Evolutionary conservation across 805 yeast genomes (phyloP).

Genomic region (Candida ponderosae): DNA sequence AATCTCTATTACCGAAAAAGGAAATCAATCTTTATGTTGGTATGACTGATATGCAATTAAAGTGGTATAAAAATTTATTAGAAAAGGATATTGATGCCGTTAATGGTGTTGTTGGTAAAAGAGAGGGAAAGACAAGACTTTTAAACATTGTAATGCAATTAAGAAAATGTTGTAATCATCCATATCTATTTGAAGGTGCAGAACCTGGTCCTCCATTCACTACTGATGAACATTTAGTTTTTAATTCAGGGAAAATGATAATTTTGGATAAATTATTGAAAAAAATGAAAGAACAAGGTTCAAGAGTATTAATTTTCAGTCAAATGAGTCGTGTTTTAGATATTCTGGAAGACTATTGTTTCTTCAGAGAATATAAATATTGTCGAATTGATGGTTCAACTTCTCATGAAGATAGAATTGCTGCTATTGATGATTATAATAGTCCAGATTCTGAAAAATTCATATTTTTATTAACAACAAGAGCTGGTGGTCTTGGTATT

Average conservation of each 20-base stretch:
- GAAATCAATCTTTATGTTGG: conserved; percentile 88
- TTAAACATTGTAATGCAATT: conserved; percentile 94
- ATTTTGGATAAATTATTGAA: conserved; percentile 77
- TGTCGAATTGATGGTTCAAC: conserved; percentile 94
- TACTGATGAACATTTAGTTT: conserved; percentile 90
- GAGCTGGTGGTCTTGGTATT: conserved; percentile 97
- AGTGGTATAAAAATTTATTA: conserved; percentile 82
- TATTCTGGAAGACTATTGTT: conserved; percentile 88
- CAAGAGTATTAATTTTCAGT: conserved; percentile 84
- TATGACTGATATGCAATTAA: conserved; percentile 91
- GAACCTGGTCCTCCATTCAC: conserved; percentile 98
- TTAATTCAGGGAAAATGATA: conserved; percentile 84
- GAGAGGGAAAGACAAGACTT: conserved; percentile 87
- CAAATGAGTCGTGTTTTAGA: conserved; percentile 91
- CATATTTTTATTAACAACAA: conserved; percentile 77
- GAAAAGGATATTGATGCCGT: conserved; percentile 96
- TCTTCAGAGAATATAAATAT: conserved; percentile 72
- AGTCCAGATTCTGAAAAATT: conserved; percentile 76
- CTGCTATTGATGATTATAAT: conserved; percentile 89
- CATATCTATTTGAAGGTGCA: conserved; percentile 96
- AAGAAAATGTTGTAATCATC: conserved; percentile 95
- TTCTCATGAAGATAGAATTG: conserved; percentile 84
- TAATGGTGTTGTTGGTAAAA: conserved; percentile 89
- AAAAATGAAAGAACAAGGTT: conserved; percentile 66
- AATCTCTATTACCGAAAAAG: conserved; percentile 80